These are phyloP conservation scores for Sphagnurus paluster DNA, from an alignment of 1,284 basidiomycete genomes.

Conservation along the genomic window DNA sequence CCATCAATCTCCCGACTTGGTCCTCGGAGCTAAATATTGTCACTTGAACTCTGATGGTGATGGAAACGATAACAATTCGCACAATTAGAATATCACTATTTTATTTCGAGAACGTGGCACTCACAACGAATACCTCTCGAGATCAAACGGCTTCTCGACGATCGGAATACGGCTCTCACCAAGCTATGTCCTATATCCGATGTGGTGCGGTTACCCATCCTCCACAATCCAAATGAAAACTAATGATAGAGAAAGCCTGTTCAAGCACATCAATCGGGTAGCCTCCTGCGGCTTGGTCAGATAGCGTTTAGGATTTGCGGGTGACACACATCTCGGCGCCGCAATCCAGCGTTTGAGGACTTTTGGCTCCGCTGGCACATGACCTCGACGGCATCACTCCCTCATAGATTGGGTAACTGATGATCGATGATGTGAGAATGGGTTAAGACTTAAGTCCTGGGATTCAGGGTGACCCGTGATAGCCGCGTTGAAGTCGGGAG, in stretches of 20 bases:
- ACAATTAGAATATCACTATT: not conserved
- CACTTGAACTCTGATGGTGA: conserved; percentile 12
- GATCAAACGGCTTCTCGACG: conserved; percentile 5
- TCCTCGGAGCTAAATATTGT: conserved; percentile 16
- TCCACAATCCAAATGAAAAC: too few relatives aligned
- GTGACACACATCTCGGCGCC: conserved; percentile 13
- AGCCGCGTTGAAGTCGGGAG: conserved; percentile 17
- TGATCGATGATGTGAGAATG: conserved; percentile 10
- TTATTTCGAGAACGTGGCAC: not conserved
- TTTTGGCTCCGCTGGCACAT: conserved; percentile 1
- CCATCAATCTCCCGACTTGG: conserved; percentile 11
- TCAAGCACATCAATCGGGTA: conserved; percentile 17
- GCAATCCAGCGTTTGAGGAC: conserved; percentile 2
- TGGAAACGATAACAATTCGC: conserved; percentile 12
- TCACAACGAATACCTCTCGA: not conserved
- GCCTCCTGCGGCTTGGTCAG: conserved; percentile 15
- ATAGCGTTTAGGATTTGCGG: conserved; percentile 14
- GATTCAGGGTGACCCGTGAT: conserved; percentile 16
- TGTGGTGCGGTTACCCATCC: conserved; percentile 6
- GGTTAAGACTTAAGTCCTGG: conserved; percentile 8
- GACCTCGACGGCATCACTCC: too few relatives aligned
- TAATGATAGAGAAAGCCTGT: not conserved
- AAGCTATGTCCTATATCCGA: conserved; percentile 19
- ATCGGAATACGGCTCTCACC: conserved; percentile 2
- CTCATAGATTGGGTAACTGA: too few relatives aligned